Conservation (phyloP, 148 eudicot genomes). For the Diospyros kaki region DNA sequence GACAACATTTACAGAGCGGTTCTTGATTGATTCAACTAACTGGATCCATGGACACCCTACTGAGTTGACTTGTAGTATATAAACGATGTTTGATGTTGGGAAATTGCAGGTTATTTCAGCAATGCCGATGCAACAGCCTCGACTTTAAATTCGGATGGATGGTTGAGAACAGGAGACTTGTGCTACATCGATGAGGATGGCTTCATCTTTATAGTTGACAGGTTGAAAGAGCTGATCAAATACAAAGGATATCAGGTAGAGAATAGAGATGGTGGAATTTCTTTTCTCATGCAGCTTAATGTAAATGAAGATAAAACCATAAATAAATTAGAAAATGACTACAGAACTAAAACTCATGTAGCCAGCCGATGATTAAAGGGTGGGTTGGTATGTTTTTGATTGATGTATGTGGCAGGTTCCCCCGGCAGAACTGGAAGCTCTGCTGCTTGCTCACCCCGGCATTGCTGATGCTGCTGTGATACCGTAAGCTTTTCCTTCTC, state of each 20-base stretch:
- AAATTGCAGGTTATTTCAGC: conserved; percentile 20
- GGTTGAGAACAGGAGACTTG: conserved; percentile 41
- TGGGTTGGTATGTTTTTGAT: no score
- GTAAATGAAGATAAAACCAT: no score
- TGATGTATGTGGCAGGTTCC: conserved; percentile 47
- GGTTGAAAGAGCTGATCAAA: conserved; percentile 39
- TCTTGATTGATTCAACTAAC: no score
- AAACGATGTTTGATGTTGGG: background rate
- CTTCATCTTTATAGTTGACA: conserved; percentile 36
- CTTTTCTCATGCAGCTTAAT: no score
- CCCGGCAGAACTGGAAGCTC: conserved; percentile 88
- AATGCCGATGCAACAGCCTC: conserved; percentile 37
- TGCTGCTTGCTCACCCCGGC: conserved; percentile 78
- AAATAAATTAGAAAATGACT: no score
- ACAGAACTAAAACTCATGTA: no score
- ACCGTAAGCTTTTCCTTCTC: conserved; percentile 56
- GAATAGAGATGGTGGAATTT: no score
- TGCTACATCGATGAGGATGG: conserved; percentile 41
- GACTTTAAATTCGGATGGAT: conserved; percentile 33
- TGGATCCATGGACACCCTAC: no score
- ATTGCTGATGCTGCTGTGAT: conserved; percentile 89
- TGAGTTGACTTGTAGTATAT: no score
- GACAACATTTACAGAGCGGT: no score
- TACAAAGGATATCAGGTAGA: conserved; percentile 68
- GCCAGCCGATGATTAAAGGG: no score